Evolutionary conservation across 106 monocot genomes (phyloP).

Genomic region (Triglochin maritima): DNA sequence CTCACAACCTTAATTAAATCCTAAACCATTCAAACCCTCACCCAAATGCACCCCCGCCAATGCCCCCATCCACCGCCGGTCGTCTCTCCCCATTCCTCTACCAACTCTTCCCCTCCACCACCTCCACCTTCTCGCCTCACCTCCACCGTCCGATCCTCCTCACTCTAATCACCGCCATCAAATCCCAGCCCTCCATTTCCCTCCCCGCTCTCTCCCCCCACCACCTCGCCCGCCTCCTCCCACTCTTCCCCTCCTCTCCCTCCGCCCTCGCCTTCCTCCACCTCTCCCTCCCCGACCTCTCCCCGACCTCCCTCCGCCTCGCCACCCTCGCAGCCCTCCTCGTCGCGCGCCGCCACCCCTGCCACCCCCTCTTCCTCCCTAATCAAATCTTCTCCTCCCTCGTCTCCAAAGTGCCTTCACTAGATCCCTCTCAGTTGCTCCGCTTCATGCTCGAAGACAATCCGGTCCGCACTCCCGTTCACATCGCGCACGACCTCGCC

Average conservation of each 20-base stretch:
- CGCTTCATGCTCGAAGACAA: conserved; percentile 14
- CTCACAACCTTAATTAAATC: not conserved
- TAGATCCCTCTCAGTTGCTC: conserved; percentile 3
- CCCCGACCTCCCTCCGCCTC: conserved; percentile 11
- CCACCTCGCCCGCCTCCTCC: conserved; percentile 11
- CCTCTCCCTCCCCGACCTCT: conserved; percentile 9
- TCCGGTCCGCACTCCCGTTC: conserved; percentile 10
- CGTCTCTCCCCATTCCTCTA: conserved; percentile 17
- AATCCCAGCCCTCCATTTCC: conserved; percentile 24
- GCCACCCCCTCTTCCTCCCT: conserved; percentile 17
- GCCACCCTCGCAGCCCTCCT: conserved; percentile 13
- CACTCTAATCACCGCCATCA: conserved; percentile 25
- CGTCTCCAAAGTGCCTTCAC: conserved; percentile 8
- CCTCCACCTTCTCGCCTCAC: conserved; percentile 4
- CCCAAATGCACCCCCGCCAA: not conserved
- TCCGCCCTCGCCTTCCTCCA: conserved; percentile 14
- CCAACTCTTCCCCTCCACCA: conserved; percentile 10
- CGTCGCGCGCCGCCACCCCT: conserved; percentile 9
- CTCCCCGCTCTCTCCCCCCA: conserved; percentile 8
- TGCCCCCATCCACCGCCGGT: conserved; percentile 8
- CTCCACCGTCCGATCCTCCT: conserved; percentile 30
- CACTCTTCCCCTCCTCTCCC: conserved; percentile 4
- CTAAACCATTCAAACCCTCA: not conserved
- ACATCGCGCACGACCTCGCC: conserved; percentile 22
- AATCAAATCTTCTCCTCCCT: conserved; percentile 2